A percentile compares a stretch with the other conserved stretches of the same genome.
Conservation (phyloP, 345 rosid species). For the Populus davidiana region DNA sequence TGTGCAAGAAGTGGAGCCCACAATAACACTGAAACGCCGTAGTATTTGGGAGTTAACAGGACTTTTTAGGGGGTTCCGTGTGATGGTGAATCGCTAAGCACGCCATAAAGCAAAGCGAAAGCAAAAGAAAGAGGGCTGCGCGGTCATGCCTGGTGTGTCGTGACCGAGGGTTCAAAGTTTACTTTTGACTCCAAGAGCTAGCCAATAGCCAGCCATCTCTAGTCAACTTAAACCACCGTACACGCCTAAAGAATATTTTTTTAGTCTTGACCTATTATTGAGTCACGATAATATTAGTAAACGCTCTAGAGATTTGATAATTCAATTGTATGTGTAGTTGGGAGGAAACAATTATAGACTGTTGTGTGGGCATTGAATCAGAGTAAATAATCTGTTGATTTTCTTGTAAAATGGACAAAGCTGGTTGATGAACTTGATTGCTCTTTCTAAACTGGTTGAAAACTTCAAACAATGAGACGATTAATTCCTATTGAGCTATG, state of each 20-base stretch:
- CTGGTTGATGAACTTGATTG: not conserved
- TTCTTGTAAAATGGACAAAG: not conserved
- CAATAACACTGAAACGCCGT: not conserved
- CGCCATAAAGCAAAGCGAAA: not conserved
- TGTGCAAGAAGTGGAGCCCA: not conserved
- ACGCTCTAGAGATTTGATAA: not conserved
- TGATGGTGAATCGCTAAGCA: not conserved
- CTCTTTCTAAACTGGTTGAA: not conserved
- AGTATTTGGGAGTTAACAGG: not conserved
- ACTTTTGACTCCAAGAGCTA: not conserved
- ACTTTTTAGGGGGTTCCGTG: not conserved
- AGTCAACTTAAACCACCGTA: conserved; percentile 17
- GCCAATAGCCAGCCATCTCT: not conserved
- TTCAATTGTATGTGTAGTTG: too few species aligned
- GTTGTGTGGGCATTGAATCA: too few species aligned
- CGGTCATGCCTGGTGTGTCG: conserved; percentile 28
- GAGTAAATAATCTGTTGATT: not conserved
- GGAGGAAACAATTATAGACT: not conserved
- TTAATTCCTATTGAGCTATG: too few species aligned
- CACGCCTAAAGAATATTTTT: not conserved
- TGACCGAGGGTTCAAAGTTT: conserved; percentile 14
- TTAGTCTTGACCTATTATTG: not conserved
- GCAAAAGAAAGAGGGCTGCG: not conserved
- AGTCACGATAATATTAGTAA: too few species aligned
- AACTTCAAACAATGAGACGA: too few species aligned